These are phyloP conservation scores for Oemleria cerasiformis DNA, from an alignment of 306 rosid genomes.

Conservation along the genomic window DNA sequence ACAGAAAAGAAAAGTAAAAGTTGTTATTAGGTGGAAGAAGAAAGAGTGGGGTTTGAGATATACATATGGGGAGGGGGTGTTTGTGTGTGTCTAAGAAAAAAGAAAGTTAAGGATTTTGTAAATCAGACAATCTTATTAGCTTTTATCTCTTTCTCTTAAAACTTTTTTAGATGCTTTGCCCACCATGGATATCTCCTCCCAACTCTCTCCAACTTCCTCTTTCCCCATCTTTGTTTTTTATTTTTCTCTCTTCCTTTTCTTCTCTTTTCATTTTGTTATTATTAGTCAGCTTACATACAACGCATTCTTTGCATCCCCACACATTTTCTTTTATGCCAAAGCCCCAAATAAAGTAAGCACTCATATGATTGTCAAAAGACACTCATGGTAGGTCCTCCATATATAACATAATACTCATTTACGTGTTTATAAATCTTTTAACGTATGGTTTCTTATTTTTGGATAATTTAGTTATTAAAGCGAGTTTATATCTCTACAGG, in stretches of 20 bases:
- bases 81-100: neutral
- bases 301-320: slow-evolving; percentile 64
- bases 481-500: too few species aligned
- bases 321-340: slow-evolving; percentile 40
- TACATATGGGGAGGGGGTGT: slow-evolving; percentile 37
- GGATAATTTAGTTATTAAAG: too few species aligned
- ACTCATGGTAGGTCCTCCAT: slow-evolving; percentile 42
- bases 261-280: neutral
- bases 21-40: slow-evolving; percentile 36
- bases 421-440: too few species aligned
- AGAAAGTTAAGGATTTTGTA: slow-evolving; percentile 43
- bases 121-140: slow-evolving; percentile 41
- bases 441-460: too few species aligned
- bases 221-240: neutral
- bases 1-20: slow-evolving; percentile 41
- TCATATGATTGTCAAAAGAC: slow-evolving; percentile 55
- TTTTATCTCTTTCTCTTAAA: slow-evolving; percentile 24
- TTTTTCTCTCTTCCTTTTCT: slow-evolving; percentile 5
- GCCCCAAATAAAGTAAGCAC: slow-evolving; percentile 55
- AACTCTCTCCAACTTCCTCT: slow-evolving; percentile 23
- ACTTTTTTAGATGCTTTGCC: slow-evolving; percentile 60
- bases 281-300: slow-evolving; percentile 78
- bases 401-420: slow-evolving; percentile 30
- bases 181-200: slow-evolving; percentile 50
- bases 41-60: slow-evolving; percentile 28